Conservation (phyloP, 2,329 filamentous ascomycete species). For the Podosphaera xanthii region DNA sequence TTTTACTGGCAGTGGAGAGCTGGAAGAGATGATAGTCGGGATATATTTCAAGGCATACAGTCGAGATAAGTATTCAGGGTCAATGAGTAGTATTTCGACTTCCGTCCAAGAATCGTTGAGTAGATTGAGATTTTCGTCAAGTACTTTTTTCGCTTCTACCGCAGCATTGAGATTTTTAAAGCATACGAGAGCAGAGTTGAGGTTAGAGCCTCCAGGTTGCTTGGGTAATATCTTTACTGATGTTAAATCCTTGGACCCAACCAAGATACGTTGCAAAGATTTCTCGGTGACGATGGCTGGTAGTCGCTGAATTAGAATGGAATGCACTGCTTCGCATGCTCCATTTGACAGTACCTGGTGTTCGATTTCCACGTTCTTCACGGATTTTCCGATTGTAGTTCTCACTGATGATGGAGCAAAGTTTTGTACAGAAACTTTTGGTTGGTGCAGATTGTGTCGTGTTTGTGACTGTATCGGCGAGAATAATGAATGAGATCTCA, state of each 20-base stretch:
- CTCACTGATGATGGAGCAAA: too few relatives aligned
- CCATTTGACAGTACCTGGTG: too few relatives aligned
- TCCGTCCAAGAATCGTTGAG: constrained; percentile 28
- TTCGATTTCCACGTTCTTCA: too few relatives aligned
- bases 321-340: constrained; percentile 9
- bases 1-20: constrained; percentile 21
- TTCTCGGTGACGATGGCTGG: constrained; percentile 31
- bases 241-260: constrained; percentile 32
- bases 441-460: too few relatives aligned
- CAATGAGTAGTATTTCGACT: constrained; percentile 30
- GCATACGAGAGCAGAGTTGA: constrained; percentile 27
- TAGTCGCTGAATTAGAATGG: constrained; percentile 30
- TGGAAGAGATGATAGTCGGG: constrained; percentile 20
- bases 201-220: constrained; percentile 26
- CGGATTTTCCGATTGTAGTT: too few relatives aligned
- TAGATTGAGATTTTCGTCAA: constrained; percentile 31
- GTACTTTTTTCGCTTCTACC: constrained; percentile 30
- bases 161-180: constrained; percentile 31
- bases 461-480: too few relatives aligned
- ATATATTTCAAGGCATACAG: constrained; percentile 30
- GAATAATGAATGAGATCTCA: too few relatives aligned
- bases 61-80: constrained; percentile 17
- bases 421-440: too few relatives aligned
- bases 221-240: constrained; percentile 28
- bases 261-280: constrained; percentile 30